A percentile compares a stretch with the other conserved stretches of the same genome.
Evolutionary conservation across 2,329 filamentous ascomycete species (phyloP).

Genomic region (Ciborinia camelliae): DNA sequence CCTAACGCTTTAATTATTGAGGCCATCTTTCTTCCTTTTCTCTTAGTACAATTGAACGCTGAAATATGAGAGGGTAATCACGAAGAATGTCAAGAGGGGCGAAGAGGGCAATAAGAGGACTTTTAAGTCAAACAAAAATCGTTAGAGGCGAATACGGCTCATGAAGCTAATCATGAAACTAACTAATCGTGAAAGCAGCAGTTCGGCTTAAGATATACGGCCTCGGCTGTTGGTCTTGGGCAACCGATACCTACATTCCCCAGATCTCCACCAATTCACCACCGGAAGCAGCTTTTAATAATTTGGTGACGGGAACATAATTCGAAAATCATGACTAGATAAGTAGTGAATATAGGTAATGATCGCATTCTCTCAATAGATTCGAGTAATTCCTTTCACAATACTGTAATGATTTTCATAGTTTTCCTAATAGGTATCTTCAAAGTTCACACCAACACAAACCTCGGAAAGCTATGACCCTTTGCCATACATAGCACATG

Average conservation of each 20-base stretch:
- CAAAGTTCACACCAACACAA: not conserved
- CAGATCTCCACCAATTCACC: not conserved
- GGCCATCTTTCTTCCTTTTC: slow-evolving; percentile 42
- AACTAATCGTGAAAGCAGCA: not conserved
- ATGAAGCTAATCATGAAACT: not conserved
- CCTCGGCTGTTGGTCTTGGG: slow-evolving; percentile 13
- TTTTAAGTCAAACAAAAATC: not conserved
- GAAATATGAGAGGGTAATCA: not conserved
- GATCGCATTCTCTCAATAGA: no score
- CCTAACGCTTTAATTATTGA: slow-evolving; percentile 47
- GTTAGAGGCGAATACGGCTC: slow-evolving; percentile 1
- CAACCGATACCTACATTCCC: slow-evolving; percentile 2
- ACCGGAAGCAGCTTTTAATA: not conserved
- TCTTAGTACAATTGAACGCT: not conserved
- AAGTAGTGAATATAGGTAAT: no score
- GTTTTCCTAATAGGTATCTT: no score
- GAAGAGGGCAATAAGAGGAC: not conserved
- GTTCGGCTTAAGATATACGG: slow-evolving; percentile 15
- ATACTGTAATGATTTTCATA: not conserved
- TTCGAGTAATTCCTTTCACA: not conserved
- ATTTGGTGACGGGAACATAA: not conserved
- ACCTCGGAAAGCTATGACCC: slow-evolving; percentile 7
- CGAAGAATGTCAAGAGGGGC: not conserved
- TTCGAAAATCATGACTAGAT: not conserved
- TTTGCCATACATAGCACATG: slow-evolving; percentile 11